Evolutionary conservation across 495 filamentous ascomycete species (phyloP).

Genomic region (Cryomyces minteri): DNA sequence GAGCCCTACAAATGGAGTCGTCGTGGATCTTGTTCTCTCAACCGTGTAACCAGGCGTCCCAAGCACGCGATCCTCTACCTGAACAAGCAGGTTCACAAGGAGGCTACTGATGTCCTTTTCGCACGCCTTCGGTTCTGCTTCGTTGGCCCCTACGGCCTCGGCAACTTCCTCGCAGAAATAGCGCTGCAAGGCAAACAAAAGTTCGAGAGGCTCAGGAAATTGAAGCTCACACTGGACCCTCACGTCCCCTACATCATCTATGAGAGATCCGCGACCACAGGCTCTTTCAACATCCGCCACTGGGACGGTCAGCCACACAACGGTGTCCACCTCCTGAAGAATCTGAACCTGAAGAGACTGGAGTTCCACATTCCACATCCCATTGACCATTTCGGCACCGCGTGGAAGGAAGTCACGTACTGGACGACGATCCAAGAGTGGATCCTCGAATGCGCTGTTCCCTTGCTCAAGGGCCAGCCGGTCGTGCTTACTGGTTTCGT

Average conservation of each 20-base stretch:
- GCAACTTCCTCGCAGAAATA: not conserved
- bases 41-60: no score
- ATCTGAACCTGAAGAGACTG: conserved; percentile 4
- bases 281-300: not conserved
- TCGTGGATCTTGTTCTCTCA: no score
- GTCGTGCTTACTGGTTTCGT: conserved; percentile 6
- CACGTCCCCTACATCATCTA: conserved; percentile 1
- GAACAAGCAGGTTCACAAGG: conserved; percentile 1
- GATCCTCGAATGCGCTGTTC: conserved; percentile 8
- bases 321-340: not conserved
- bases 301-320: no score
- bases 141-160: not conserved
- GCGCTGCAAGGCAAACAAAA: not conserved
- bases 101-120: conserved; percentile 1
- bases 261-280: not conserved
- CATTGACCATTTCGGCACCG: not conserved
- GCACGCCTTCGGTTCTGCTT: conserved; percentile 1
- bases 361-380: conserved; percentile 1
- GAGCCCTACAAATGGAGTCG: conserved; percentile 1
- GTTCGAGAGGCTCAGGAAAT: not conserved
- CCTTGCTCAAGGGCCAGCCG: conserved; percentile 3
- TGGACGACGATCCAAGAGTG: conserved; percentile 2
- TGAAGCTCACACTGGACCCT: conserved; percentile 5
- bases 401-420: conserved; percentile 2
- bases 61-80: not conserved